These are phyloP conservation scores for Taxawa tesnikishii DNA, from an alignment of 2,329 filamentous ascomycete genomes.

Conservation along the genomic window DNA sequence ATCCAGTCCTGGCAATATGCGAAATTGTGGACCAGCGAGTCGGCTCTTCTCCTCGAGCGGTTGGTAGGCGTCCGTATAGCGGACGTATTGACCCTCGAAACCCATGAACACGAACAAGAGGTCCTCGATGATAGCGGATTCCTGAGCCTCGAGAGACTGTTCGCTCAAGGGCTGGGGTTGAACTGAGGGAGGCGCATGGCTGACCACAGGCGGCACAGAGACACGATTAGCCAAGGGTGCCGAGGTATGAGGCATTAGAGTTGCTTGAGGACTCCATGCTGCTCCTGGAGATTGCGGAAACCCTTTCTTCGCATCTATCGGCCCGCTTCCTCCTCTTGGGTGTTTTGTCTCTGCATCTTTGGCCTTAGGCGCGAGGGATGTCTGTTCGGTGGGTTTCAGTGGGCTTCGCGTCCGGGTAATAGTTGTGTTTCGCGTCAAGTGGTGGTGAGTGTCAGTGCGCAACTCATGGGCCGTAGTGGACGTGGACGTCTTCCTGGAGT, in stretches of 20 bases:
- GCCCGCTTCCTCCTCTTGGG: neutral
- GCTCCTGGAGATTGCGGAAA: too few species aligned
- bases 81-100: slow-evolving; percentile 94
- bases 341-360: slow-evolving; percentile 1
- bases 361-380: neutral
- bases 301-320: neutral
- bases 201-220: slow-evolving; percentile 48
- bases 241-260: slow-evolving; percentile 55
- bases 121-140: slow-evolving; percentile 79
- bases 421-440: slow-evolving; percentile 22
- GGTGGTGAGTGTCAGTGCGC: slow-evolving; percentile 22
- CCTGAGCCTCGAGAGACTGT: slow-evolving; percentile 68
- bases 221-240: slow-evolving; percentile 62
- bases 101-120: slow-evolving; percentile 95
- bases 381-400: slow-evolving; percentile 21
- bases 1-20: slow-evolving; percentile 71
- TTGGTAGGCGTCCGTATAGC: slow-evolving; percentile 72
- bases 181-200: slow-evolving; percentile 55
- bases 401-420: slow-evolving; percentile 22
- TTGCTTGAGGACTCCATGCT: slow-evolving; percentile 70
- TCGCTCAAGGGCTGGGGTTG: slow-evolving; percentile 57
- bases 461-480: slow-evolving; percentile 20
- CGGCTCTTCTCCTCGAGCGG: slow-evolving; percentile 77
- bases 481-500: neutral
- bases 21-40: slow-evolving; percentile 69